Evolutionary conservation across 2,329 filamentous ascomycete genomes (phyloP), one percentile per base, ranked within the genome.

Genomic region (Trichoderma sp.): DNA sequence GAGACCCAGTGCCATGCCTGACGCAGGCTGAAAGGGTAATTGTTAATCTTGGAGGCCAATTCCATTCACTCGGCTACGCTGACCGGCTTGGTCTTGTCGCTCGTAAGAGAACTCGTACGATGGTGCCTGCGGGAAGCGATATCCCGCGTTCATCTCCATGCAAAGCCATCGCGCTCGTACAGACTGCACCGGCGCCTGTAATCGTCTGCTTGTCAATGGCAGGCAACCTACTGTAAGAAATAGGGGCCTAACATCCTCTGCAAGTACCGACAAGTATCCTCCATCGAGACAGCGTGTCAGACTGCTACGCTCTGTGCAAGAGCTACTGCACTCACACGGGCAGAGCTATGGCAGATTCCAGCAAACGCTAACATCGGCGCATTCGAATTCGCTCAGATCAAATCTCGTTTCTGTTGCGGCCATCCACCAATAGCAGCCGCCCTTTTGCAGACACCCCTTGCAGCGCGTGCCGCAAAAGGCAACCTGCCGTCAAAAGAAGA

Each of bases 351-450:
- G 16, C 26, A 55, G 39, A 58, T 58, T 21, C 37, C 5, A 3
- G 5, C 28, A 4, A 4, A 30, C 54, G 43, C 58, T 68, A 39
- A 30, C 56, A 52, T 49, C 39, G 43, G 49, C 65, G 65, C 65
- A 68, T 68, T 68, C 65, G 65, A 54, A 54, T 68, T 60, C 56
- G 56, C 32, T 54, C 64, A 59, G 64, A 66, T 58, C 26, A 26
- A 26, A 67, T 61, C 64, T 59, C 64, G 43, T 67, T 67, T 55
- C 55, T 68, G 55, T 54, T 60, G 39, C 54, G 21, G 39, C 26
- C 37, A 7, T 28, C 18, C 63, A 24, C 63, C 63, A 58, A 66
- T 66, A 28, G 28, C 52, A 43, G 52, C 63, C 21, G 63, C 55
- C 16, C 55, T 43, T 30, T 21, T 5, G 51, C 37, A 18, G 24